Conservation (phyloP, 2,329 filamentous ascomycete genomes). For the Colletotrichum sp. region DNA sequence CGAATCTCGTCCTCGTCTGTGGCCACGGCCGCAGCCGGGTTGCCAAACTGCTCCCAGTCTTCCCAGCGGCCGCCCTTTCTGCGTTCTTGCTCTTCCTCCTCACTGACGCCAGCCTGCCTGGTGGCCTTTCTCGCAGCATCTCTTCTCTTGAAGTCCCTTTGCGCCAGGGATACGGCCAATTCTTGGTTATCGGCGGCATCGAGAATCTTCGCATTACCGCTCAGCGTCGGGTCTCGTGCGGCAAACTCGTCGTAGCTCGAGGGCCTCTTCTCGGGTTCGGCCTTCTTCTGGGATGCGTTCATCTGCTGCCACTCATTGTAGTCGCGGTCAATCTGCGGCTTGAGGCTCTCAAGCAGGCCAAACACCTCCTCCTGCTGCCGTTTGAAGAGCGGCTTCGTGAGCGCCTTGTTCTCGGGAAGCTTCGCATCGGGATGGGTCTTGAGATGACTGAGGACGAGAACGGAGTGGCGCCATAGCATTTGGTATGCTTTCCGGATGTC, state of each 20-base stretch:
- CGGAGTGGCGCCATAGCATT: conserved; percentile 87
- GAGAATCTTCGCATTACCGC: conserved; percentile 63
- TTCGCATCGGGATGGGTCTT: conserved; percentile 78
- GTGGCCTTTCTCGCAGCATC: conserved; percentile 65
- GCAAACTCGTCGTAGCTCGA: conserved; percentile 53
- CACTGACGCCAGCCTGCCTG: conserved; percentile 60
- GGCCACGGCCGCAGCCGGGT: conserved; percentile 38
- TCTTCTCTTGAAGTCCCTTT: conserved; percentile 72
- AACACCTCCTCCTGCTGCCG: conserved; percentile 62
- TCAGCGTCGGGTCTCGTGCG: conserved; percentile 65
- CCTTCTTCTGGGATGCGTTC: conserved; percentile 44
- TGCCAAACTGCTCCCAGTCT: conserved; percentile 36
- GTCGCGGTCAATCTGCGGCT: conserved; percentile 76
- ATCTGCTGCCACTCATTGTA: conserved; percentile 71
- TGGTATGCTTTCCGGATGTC: conserved; percentile 90
- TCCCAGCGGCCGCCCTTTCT: conserved; percentile 52
- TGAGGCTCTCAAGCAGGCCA: conserved; percentile 76
- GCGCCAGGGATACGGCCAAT: conserved; percentile 77
- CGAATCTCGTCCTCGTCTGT: conserved; percentile 51
- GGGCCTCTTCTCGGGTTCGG: conserved; percentile 22
- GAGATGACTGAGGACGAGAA: conserved; percentile 80
- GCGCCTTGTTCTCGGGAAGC: conserved; percentile 66
- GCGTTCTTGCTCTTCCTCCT: conserved; percentile 62
- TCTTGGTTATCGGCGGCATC: conserved; percentile 76
- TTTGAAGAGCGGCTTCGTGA: conserved; percentile 58